Conservation (phyloP, 2,329 filamentous ascomycete species). For the Canariomyces notabilis region DNA sequence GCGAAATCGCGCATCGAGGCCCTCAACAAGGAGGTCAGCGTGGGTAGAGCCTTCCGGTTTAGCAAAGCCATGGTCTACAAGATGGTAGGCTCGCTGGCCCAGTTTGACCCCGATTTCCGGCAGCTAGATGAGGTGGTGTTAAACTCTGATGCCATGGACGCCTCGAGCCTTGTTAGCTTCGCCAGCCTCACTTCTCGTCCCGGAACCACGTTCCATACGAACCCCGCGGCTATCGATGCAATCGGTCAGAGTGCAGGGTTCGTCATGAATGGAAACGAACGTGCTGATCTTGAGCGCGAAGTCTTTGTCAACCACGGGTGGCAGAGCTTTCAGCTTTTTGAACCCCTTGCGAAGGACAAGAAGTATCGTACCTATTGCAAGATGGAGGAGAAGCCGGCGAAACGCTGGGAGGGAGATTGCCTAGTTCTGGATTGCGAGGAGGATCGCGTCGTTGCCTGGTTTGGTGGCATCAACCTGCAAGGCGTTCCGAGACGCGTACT, state of each 20-base stretch:
- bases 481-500: too few relatives aligned
- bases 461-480: too few relatives aligned
- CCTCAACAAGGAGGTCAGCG: conserved; percentile 2
- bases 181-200: background rate
- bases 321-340: conserved; percentile 46
- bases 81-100: conserved; percentile 25
- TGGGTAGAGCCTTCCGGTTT: conserved; percentile 25
- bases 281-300: conserved; percentile 46
- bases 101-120: conserved; percentile 27
- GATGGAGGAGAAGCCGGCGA: conserved; percentile 48
- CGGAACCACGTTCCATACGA: conserved; percentile 1
- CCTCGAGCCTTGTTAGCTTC: conserved; percentile 4
- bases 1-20: too few relatives aligned
- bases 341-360: conserved; percentile 39
- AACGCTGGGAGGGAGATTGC: conserved; percentile 43
- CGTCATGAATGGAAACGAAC: conserved; percentile 54
- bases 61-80: conserved; percentile 41
- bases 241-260: conserved; percentile 47
- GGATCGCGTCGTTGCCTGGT: conserved; percentile 42
- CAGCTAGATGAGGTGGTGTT: conserved; percentile 29
- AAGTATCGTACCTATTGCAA: conserved; percentile 50
- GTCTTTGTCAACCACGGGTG: conserved; percentile 59
- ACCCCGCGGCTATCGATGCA: conserved; percentile 8
- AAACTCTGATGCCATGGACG: conserved; percentile 20
- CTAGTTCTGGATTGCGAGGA: conserved; percentile 47